phyloP scores from a whole-genome alignment of 1,284 basidiomycete genomes.

The Ceratobasidium sp. region DNA sequence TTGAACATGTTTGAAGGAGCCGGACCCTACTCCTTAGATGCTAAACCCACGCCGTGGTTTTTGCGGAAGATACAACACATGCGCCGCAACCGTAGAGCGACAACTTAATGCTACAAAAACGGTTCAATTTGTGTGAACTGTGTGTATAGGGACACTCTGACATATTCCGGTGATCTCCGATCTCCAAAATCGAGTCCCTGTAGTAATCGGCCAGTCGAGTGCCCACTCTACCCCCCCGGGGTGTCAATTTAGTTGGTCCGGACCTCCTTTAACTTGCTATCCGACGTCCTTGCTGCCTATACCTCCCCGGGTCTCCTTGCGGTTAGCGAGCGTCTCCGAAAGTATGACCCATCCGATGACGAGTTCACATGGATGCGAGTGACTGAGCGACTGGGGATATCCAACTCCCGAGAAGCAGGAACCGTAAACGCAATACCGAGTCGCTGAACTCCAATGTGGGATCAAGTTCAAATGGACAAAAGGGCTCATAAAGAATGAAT shows the following conservation, averaged over 20 bases:
- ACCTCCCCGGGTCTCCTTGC: background rate
- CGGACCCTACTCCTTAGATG: no score
- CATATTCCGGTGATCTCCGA: background rate
- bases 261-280: background rate
- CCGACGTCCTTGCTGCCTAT: background rate
- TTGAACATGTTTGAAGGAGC: no score
- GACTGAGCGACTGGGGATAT: background rate
- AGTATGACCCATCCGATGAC: background rate
- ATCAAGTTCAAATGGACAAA: no score
- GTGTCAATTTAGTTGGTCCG: background rate
- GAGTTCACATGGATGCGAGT: background rate
- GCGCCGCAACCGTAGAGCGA: background rate
- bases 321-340: background rate
- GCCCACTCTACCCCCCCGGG: background rate
- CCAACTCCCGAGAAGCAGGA: background rate
- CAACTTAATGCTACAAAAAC: background rate
- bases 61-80: background rate
- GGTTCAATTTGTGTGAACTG: background rate
- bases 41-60: no score
- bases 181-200: slow-evolving; percentile 12
- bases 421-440: slow-evolving; percentile 1
- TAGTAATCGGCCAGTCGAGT: background rate
- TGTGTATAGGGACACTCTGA: background rate
- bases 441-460: background rate
- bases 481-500: no score